Percentiles rank a stretch among this genome's conserved stretches.
Conservation (phyloP, 805 yeast genomes). For the Pichia nakasei region DNA sequence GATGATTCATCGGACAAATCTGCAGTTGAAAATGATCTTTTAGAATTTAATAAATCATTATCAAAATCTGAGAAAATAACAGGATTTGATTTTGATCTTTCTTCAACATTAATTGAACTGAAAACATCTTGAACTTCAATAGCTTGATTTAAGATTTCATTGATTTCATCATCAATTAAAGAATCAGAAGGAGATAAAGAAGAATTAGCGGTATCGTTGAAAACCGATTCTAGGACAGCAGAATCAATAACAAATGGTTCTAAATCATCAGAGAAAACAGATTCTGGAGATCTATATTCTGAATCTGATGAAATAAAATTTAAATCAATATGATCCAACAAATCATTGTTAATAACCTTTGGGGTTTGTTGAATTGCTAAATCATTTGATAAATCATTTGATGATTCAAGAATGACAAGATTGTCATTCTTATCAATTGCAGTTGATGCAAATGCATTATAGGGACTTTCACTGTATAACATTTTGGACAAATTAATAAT, state of each 20-base stretch:
- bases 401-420: neutral
- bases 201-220: constrained; percentile 43
- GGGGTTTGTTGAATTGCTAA: constrained; percentile 4
- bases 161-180: constrained; percentile 14
- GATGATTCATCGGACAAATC: constrained; percentile 1
- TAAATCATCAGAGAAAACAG: neutral
- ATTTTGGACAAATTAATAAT: neutral
- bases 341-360: constrained; percentile 4
- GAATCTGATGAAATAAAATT: neutral
- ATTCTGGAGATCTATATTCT: neutral
- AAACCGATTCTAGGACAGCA: constrained; percentile 43
- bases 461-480: neutral
- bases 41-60: neutral
- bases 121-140: neutral
- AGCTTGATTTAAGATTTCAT: constrained; percentile 2
- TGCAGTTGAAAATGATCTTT: constrained; percentile 21
- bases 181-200: constrained; percentile 40
- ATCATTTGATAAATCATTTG: neutral
- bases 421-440: neutral
- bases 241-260: constrained; percentile 44
- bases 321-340: constrained; percentile 6
- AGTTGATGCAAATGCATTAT: neutral
- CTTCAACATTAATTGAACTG: neutral
- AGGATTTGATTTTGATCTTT: constrained; percentile 9
- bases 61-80: neutral